Base-by-base conservation (phyloP, 768 basidiomycete genomes). In the Strobilomyces confusus region DNA sequence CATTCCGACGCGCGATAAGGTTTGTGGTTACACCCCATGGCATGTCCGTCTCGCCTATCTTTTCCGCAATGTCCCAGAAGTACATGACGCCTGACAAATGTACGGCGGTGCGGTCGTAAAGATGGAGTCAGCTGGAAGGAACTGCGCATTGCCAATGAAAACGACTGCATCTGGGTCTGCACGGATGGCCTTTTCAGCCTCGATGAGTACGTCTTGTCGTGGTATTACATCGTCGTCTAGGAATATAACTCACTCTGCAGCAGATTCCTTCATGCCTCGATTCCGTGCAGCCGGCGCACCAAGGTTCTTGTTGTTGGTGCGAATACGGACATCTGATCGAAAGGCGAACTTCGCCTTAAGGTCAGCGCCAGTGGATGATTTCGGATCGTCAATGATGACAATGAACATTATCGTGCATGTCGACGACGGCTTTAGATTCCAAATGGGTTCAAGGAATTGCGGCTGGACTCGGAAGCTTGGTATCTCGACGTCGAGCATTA, bases 21-120 rank as follows among this genome's bases (percentile, higher is more conserved):
- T 82, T 83, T 1, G 81, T 82, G 0, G 83, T 82, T 3, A 82
- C 80, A 2, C 83, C 82, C 83, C 83, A 84, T 0, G 83, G 82
- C 34, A 83, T 60, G 49, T 83, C 80, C 1, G 52, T 59, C 38
- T 68, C 66, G 3, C 62, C 57, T 52, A 78, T 71, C 62, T 82
- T 82, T 9, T 60, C 59, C 1, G 83, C 78, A 44, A 84, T 81
- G 58, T 83, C 76, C 81, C 82, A 85, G 60, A 83, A 84, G 58
- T 77, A 80, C 1, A 80, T 80, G 4, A 81, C 78, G 2, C 81
- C 81, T 1, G 80, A 74, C 5, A 83, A 69, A 55, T 82, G 80
- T 5, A 79, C 69, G 0, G 82, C 82, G 1, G 78, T 68, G 82
- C 82, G 1, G 78, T 68, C 3, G 75, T 83, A 67, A 79, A 83